These are phyloP conservation scores for Fusarium mangiferae DNA, from an alignment of 2,329 filamentous ascomycete species.

Conservation along the genomic window DNA sequence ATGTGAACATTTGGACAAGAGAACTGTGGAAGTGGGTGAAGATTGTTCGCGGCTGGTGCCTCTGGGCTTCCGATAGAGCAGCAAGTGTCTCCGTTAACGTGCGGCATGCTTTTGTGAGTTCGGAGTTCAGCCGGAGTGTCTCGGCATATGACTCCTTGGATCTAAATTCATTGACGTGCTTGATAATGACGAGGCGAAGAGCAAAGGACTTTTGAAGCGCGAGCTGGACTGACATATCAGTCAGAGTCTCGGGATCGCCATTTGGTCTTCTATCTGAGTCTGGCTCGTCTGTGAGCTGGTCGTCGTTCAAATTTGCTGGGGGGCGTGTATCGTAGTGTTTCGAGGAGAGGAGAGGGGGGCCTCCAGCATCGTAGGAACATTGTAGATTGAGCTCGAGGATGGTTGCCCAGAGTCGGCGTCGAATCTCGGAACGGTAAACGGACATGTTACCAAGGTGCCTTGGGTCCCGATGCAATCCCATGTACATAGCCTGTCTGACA, in stretches of 20 bases:
- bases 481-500: slow-evolving; percentile 65
- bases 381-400: slow-evolving; percentile 66
- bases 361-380: slow-evolving; percentile 61
- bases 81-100: slow-evolving; percentile 48
- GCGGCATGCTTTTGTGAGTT: slow-evolving; percentile 55
- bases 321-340: slow-evolving; percentile 62
- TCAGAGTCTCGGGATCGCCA: slow-evolving; percentile 34
- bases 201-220: slow-evolving; percentile 57
- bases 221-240: slow-evolving; percentile 62
- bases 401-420: slow-evolving; percentile 66
- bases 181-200: slow-evolving; percentile 56
- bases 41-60: slow-evolving; percentile 12
- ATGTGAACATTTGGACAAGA: slow-evolving; percentile 55
- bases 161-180: slow-evolving; percentile 59
- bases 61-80: slow-evolving; percentile 49
- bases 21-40: slow-evolving; percentile 55
- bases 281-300: slow-evolving; percentile 56
- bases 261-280: slow-evolving; percentile 33
- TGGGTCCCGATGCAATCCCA: slow-evolving; percentile 69
- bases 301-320: slow-evolving; percentile 64
- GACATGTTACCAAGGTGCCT: slow-evolving; percentile 59
- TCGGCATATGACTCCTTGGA: slow-evolving; percentile 57
- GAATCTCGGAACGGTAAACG: slow-evolving; percentile 61
- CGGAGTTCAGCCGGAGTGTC: slow-evolving; percentile 57
- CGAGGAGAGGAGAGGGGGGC: slow-evolving; percentile 58